A percentile compares a stretch with the other conserved stretches of the same genome.
phyloP scores from a whole-genome alignment of 139 green algal species.

The Nannochloris sp. region DNA sequence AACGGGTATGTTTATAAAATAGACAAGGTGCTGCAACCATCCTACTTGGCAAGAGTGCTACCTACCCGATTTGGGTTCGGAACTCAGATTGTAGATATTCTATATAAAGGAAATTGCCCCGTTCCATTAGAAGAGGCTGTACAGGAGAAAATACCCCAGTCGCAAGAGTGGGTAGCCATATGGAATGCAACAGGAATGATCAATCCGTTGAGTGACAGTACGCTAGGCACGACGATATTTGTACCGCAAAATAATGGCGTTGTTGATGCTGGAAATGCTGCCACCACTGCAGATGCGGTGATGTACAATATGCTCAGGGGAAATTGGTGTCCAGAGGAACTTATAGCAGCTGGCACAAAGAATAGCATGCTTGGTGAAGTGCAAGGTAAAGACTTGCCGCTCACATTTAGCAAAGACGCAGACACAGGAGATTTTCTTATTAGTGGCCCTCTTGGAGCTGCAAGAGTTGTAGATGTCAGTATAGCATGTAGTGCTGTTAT shows the following conservation, averaged over 20 bases:
- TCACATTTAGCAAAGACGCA: not conserved
- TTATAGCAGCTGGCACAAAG: not conserved
- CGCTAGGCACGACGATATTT: not conserved
- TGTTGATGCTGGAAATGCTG: too few relatives aligned
- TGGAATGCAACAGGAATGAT: not conserved
- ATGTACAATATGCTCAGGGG: not conserved
- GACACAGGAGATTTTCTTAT: not conserved
- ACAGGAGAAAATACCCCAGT: not conserved
- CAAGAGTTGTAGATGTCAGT: not conserved
- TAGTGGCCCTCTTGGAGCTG: not conserved
- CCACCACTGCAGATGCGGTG: not conserved
- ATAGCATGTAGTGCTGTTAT: not conserved
- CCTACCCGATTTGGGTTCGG: not conserved
- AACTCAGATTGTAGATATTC: not conserved
- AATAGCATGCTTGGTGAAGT: not conserved
- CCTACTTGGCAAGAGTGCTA: not conserved
- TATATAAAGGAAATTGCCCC: not conserved
- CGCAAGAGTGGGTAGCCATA: not conserved
- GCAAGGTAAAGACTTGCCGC: not conserved
- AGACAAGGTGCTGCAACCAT: not conserved
- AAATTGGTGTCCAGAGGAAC: not conserved
- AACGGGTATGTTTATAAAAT: not conserved
- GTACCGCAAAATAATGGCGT: not conserved
- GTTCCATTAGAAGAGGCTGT: not conserved
- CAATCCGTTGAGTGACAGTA: not conserved